A percentile compares a stretch with the other conserved stretches of the same genome.
Evolutionary conservation across 345 rosid genomes (phyloP).

Genomic region (Gynandropsis gynandra): DNA sequence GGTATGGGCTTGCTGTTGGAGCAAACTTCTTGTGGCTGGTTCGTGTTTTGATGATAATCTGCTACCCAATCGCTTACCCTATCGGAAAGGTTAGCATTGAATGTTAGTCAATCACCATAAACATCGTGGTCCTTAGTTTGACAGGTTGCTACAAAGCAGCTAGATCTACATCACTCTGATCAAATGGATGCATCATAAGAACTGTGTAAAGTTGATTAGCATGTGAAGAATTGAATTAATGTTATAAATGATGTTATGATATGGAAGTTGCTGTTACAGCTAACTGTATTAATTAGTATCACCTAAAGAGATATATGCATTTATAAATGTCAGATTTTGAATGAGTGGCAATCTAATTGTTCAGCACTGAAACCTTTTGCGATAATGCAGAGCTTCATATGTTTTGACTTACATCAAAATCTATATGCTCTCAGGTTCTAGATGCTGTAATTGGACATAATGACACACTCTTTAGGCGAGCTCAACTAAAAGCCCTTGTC

Average conservation of each 20-base stretch:
- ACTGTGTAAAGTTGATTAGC: background rate
- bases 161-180: no score
- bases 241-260: background rate
- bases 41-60: constrained; percentile 56
- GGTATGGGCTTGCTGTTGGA: constrained; percentile 74
- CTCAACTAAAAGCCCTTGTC: constrained; percentile 82
- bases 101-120: background rate
- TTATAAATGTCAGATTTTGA: background rate
- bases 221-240: constrained; percentile 1
- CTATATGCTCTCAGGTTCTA: constrained; percentile 41
- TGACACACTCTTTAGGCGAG: constrained; percentile 65
- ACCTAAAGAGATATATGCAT: constrained; percentile 13
- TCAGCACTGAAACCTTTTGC: background rate
- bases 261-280: background rate
- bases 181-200: no score
- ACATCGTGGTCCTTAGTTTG: constrained; percentile 7
- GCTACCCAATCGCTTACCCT: constrained; percentile 73
- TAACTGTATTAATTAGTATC: constrained; percentile 11
- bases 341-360: no score
- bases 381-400: constrained; percentile 5
- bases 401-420: constrained; percentile 10
- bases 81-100: constrained; percentile 52
- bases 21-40: constrained; percentile 74
- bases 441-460: constrained; percentile 66
- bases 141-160: background rate